phyloP scores from a whole-genome alignment of 257 asterid genomes.

The Penstemon eatonii region DNA sequence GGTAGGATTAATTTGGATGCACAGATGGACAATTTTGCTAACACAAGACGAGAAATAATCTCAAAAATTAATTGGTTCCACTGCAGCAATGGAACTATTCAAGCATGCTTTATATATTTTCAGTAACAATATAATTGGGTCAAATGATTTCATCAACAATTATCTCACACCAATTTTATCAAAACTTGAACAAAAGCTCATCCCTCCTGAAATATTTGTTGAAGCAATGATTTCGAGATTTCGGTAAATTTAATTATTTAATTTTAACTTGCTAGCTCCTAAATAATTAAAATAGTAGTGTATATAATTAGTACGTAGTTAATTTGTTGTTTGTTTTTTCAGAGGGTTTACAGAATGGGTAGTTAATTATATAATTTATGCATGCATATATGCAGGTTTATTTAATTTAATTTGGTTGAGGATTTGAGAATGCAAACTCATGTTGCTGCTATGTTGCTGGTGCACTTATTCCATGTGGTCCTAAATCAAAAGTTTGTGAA shows the following conservation, averaged over 20 bases:
- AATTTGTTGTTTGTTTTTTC: not conserved
- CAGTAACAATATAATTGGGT: slow-evolving; percentile 66
- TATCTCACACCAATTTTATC: slow-evolving; percentile 53
- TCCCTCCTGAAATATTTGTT: slow-evolving; percentile 55
- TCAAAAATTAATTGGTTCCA: slow-evolving; percentile 39
- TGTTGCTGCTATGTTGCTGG: slow-evolving; percentile 68
- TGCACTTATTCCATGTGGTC: slow-evolving; percentile 72
- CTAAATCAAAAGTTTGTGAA: slow-evolving; percentile 54
- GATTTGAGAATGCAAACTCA: slow-evolving; percentile 56
- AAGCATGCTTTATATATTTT: slow-evolving; percentile 47
- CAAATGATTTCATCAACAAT: slow-evolving; percentile 84
- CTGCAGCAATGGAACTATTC: slow-evolving; percentile 37
- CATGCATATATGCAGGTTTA: no score
- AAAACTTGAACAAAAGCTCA: slow-evolving; percentile 33
- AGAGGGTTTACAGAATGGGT: slow-evolving; percentile 71
- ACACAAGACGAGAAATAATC: slow-evolving; percentile 56
- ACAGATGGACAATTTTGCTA: slow-evolving; percentile 76
- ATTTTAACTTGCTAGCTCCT: no score
- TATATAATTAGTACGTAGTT: no score
- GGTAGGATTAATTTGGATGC: slow-evolving; percentile 78
- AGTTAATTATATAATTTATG: slow-evolving; percentile 15
- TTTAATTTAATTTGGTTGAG: slow-evolving; percentile 21
- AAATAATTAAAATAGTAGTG: not conserved
- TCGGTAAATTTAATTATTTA: slow-evolving; percentile 33
- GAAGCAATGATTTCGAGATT: slow-evolving; percentile 58